These are phyloP conservation scores for Candida tammaniensis DNA, from an alignment of 805 yeast genomes.

Conservation along the genomic window DNA sequence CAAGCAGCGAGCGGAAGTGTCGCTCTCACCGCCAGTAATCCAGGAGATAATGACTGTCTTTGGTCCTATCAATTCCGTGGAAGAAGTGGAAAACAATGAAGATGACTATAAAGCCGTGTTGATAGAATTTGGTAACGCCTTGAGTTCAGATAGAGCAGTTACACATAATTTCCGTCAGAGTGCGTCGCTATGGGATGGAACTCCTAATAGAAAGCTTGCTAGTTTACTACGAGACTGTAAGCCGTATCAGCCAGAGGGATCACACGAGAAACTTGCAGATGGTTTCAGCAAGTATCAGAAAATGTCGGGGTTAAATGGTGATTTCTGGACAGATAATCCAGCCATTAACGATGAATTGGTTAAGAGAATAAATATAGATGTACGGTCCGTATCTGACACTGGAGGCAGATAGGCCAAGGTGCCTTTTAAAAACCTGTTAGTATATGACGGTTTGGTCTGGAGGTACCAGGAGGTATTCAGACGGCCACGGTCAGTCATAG, in stretches of 20 bases:
- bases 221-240: constrained; percentile 42
- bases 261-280: neutral
- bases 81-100: neutral
- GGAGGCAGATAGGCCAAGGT: neutral
- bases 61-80: constrained; percentile 31
- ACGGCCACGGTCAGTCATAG: too few relatives aligned
- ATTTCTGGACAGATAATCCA: constrained; percentile 9
- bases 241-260: constrained; percentile 2
- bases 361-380: constrained; percentile 14
- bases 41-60: constrained; percentile 43
- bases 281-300: neutral
- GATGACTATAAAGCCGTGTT: constrained; percentile 26
- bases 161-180: constrained; percentile 41
- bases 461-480: constrained; percentile 2
- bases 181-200: constrained; percentile 45
- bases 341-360: constrained; percentile 7
- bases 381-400: constrained; percentile 33
- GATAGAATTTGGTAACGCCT: constrained; percentile 26
- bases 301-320: neutral
- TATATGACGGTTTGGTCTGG: constrained; percentile 10
- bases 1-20: constrained; percentile 41
- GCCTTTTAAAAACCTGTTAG: constrained; percentile 9
- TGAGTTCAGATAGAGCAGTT: constrained; percentile 32
- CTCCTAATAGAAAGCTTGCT: constrained; percentile 43
- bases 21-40: constrained; percentile 31